Evolutionary conservation across 768 basidiomycete species (phyloP).

Genomic region (Dentipellis sp.): DNA sequence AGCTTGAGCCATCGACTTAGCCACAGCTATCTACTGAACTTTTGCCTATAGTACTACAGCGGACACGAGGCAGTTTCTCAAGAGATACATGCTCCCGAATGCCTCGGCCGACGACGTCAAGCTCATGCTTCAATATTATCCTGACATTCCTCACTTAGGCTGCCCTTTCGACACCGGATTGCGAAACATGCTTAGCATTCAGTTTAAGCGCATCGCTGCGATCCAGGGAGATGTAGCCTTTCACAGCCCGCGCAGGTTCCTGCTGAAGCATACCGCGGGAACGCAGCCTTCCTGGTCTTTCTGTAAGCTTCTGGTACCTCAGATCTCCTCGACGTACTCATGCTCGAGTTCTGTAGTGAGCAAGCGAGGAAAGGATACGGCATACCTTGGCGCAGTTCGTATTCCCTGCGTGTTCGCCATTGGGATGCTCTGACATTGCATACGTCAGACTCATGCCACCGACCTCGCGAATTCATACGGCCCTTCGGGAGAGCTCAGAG

Average conservation of each 20-base stretch:
- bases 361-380: conserved; percentile 8
- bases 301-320: background rate
- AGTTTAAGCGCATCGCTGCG: conserved; percentile 11
- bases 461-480: conserved; percentile 12
- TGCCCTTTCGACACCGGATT: conserved; percentile 13
- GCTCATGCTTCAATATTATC: conserved; percentile 15
- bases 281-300: conserved; percentile 11
- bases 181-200: conserved; percentile 14
- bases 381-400: conserved; percentile 11
- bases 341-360: background rate
- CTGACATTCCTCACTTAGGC: conserved; percentile 7
- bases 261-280: conserved; percentile 3
- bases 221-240: conserved; percentile 13
- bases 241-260: conserved; percentile 12
- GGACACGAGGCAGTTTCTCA: background rate
- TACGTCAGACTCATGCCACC: conserved; percentile 8
- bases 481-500: conserved; percentile 4
- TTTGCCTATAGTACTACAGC: background rate
- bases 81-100: conserved; percentile 16
- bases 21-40: background rate
- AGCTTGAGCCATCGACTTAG: background rate
- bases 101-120: conserved; percentile 13
- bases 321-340: no score
- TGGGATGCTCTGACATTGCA: background rate
- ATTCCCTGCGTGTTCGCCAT: background rate